Base-by-base conservation (phyloP, 2,329 filamentous ascomycete genomes). In the Aspergillus latus region DNA sequence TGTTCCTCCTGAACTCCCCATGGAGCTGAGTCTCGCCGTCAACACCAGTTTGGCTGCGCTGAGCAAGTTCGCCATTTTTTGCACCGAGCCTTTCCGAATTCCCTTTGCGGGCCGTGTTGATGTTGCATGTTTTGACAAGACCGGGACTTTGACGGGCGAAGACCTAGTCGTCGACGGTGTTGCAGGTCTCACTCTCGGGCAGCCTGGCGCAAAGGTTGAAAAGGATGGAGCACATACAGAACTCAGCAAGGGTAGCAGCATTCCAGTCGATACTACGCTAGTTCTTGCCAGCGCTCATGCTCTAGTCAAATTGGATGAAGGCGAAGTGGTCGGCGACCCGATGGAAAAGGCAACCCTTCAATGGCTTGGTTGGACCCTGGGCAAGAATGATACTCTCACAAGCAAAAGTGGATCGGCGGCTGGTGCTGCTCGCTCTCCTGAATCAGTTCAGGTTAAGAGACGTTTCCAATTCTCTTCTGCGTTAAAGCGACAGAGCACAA, bases 391-490 rank as follows among this genome's bases (percentile, higher is more conserved):
- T 68, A 87, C 83, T 32, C 83, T 99, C 13, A 85, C 85, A 29
- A 88, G 86, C 72, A 92, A 89, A 71, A 62, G 63, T 46, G 61
- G 61, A 30, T 54, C 65, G 4, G 74, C 79, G 9, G 70, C 75
- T 2, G 71, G 76, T 11, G 72, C 78, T 21, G 72, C 78, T 30
- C 76, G 68, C 29, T 59, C 65, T 10, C 67, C 82, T 40, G 91
- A 95, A 57, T 86, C 86, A 49, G 94, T 97, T 52, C 93, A 97
- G 66, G 89, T 99, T 73, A 96, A 94, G 78, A 89, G 94, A 62
- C 88, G 94, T 60, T 99, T 99, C 83, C 94, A 97, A 68, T 99
- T 99, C 75, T 99, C 94, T 6, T 99, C 94, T 39, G 88, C 92
- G 2, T 82, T 99, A 56, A 99, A 99, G 77, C 88, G 94, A 54